Percentiles rank a stretch among this genome's conserved stretches.
Evolutionary conservation across 2,329 filamentous ascomycete species (phyloP).

Genomic region (Aspergillus oerlinghausenensis): DNA sequence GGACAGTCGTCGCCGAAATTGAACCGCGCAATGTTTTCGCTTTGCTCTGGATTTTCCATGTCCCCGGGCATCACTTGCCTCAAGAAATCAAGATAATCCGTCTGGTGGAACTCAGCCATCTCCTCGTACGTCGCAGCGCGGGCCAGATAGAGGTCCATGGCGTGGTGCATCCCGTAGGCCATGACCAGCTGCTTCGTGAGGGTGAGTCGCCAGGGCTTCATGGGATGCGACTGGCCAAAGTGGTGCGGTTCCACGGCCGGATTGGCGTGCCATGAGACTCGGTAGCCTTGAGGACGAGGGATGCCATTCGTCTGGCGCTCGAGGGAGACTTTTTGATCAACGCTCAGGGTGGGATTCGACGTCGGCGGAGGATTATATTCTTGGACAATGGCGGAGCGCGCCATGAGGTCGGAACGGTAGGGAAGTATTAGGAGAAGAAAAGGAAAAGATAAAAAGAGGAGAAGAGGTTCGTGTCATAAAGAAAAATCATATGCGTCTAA

Average conservation of each 20-base stretch:
- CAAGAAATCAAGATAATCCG: constrained; percentile 88
- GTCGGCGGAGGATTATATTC: constrained; percentile 44
- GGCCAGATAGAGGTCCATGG: constrained; percentile 90
- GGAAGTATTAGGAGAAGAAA: constrained; percentile 1
- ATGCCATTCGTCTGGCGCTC: constrained; percentile 63
- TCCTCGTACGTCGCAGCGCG: constrained; percentile 83
- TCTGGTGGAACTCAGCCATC: constrained; percentile 77
- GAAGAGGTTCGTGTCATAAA: neutral
- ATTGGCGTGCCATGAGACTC: constrained; percentile 93
- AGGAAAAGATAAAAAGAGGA: constrained; percentile 4
- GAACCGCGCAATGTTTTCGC: constrained; percentile 59
- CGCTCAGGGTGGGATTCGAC: constrained; percentile 41
- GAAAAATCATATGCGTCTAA: neutral
- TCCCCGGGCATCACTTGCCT: constrained; percentile 67
- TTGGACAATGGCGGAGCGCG: constrained; percentile 44
- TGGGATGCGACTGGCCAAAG: constrained; percentile 93
- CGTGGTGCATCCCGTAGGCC: constrained; percentile 90
- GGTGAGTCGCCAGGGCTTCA: constrained; percentile 98
- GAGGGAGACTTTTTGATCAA: constrained; percentile 49
- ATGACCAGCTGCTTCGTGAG: constrained; percentile 92
- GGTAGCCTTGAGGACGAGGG: constrained; percentile 76
- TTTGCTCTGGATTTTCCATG: constrained; percentile 59
- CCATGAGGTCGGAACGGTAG: constrained; percentile 26
- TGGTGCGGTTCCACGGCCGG: constrained; percentile 93
- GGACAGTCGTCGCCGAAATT: constrained; percentile 94